Evolutionary conservation across 345 rosid species (phyloP).

Genomic region (Hypericum perforatum): DNA sequence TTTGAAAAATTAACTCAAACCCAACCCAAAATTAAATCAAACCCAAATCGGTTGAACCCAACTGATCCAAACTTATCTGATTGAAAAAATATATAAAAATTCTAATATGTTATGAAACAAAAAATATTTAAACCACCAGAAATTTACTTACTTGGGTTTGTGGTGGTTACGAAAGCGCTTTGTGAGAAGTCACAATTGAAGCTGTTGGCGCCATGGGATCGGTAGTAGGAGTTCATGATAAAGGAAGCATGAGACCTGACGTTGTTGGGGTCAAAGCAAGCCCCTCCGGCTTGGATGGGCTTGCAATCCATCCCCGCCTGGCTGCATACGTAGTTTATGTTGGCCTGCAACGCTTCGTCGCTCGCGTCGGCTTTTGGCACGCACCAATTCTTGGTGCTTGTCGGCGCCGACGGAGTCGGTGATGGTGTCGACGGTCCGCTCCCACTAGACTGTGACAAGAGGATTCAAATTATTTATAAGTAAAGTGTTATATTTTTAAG

Average conservation of each 20-base stretch:
- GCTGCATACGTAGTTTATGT: conserved; percentile 54
- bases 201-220: conserved; percentile 28
- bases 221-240: conserved; percentile 65
- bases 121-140: too few species aligned
- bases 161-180: conserved; percentile 28
- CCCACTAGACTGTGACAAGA: too few species aligned
- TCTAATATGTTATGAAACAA: too few species aligned
- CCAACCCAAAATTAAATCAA: too few species aligned
- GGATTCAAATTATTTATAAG: too few species aligned
- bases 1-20: too few species aligned
- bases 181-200: conserved; percentile 41
- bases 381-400: conserved; percentile 41
- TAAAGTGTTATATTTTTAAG: too few species aligned
- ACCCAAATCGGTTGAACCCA: too few species aligned
- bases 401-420: neutral
- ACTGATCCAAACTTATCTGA: too few species aligned
- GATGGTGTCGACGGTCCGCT: too few species aligned
- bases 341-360: conserved; percentile 41
- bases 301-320: conserved; percentile 49
- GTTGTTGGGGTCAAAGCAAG: conserved; percentile 47
- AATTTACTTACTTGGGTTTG: conserved; percentile 39
- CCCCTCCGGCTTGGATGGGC: conserved; percentile 64
- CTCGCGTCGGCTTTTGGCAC: conserved; percentile 37
- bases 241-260: conserved; percentile 46
- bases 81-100: too few species aligned